Percentiles rank a stretch among this genome's conserved stretches.
These are phyloP conservation scores for Claviceps sp. DNA, from an alignment of 2,329 filamentous ascomycete genomes.

Conservation along the genomic window DNA sequence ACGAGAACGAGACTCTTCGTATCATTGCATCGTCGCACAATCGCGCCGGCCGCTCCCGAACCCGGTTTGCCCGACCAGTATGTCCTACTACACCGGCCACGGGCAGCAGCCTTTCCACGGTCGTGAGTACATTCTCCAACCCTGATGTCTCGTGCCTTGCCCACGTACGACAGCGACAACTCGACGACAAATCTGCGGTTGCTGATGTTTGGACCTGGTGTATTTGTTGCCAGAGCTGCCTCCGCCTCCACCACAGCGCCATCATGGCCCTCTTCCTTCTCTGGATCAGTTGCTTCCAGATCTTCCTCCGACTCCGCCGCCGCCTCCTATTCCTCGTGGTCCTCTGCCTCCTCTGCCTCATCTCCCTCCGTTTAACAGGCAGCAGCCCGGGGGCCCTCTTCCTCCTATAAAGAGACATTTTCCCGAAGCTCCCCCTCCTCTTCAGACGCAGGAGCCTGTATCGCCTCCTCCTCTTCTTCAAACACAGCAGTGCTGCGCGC, in stretches of 20 bases:
- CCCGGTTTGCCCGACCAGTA: slow-evolving; percentile 6
- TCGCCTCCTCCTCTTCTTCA: not conserved
- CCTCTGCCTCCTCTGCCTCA: slow-evolving; percentile 6
- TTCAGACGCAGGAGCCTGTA: not conserved
- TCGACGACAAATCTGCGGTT: not conserved
- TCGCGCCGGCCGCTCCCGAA: not conserved
- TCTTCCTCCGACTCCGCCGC: slow-evolving; percentile 20
- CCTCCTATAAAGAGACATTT: not conserved
- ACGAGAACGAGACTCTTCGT: not conserved
- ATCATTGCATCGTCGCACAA: not conserved
- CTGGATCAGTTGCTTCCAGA: slow-evolving; percentile 10
- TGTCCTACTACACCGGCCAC: slow-evolving; percentile 23
- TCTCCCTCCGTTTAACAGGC: not conserved
- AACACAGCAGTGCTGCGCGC: slow-evolving; percentile 7
- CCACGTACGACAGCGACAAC: not conserved
- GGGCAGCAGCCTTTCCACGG: slow-evolving; percentile 16
- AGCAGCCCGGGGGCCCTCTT: not conserved
- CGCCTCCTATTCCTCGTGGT: not conserved
- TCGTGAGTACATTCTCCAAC: slow-evolving; percentile 18
- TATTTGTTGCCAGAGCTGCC: slow-evolving; percentile 15
- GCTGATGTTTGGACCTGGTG: not conserved
- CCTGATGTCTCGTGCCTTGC: not conserved
- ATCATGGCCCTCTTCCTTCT: too few species aligned
- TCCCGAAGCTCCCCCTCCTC: not conserved
- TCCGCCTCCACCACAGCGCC: slow-evolving; percentile 17